These are phyloP conservation scores for Xerocomus nothofagi DNA, from an alignment of 1,284 basidiomycete genomes.

Conservation along the genomic window DNA sequence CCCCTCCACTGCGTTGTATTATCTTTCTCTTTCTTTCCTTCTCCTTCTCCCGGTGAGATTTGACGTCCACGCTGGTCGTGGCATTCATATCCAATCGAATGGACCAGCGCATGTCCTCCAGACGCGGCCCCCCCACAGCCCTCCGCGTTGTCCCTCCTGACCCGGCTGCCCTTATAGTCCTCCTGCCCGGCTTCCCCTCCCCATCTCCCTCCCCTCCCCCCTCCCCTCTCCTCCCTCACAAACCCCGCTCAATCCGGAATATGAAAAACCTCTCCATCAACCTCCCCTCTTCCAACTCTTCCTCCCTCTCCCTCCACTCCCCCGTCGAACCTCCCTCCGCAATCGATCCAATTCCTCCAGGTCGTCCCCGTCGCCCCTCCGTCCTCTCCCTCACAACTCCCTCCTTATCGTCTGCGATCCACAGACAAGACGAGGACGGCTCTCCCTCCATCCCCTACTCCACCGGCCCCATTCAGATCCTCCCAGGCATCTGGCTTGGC, in stretches of 20 bases:
- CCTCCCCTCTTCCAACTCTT: slow-evolving; percentile 61
- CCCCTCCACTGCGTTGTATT: not conserved
- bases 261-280: slow-evolving; percentile 75
- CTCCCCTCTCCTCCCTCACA: slow-evolving; percentile 37
- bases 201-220: slow-evolving; percentile 50
- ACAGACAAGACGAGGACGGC: slow-evolving; percentile 67
- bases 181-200: slow-evolving; percentile 47
- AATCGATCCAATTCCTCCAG: slow-evolving; percentile 27
- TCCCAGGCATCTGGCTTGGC: slow-evolving; percentile 90
- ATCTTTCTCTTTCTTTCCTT: not conserved
- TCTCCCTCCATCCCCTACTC: slow-evolving; percentile 70
- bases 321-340: slow-evolving; percentile 32
- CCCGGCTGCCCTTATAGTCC: slow-evolving; percentile 47
- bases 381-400: slow-evolving; percentile 62
- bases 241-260: slow-evolving; percentile 54
- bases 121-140: slow-evolving; percentile 54
- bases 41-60: slow-evolving; percentile 17
- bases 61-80: slow-evolving; percentile 51
- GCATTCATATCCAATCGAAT: slow-evolving; percentile 37
- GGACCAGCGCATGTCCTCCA: slow-evolving; percentile 42
- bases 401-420: slow-evolving; percentile 48
- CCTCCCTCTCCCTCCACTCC: slow-evolving; percentile 47
- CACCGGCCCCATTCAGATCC: slow-evolving; percentile 84
- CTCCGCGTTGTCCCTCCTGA: slow-evolving; percentile 60
- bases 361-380: slow-evolving; percentile 56